Evolutionary conservation across 108 stramenopile species (phyloP).

Genomic region (Mediolabrus comicus): DNA sequence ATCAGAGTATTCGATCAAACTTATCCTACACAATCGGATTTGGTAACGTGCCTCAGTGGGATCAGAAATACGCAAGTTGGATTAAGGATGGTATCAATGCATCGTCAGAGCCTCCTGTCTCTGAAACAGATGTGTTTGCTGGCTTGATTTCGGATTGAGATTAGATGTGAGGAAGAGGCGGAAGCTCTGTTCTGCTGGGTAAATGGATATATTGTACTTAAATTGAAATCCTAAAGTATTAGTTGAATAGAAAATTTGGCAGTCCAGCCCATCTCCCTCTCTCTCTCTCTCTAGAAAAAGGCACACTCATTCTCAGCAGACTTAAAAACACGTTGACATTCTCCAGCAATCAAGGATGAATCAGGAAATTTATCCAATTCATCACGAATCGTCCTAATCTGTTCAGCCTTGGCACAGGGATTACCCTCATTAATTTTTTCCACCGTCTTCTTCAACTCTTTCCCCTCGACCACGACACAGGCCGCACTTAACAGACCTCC

Average conservation of each 20-base stretch:
- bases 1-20: constrained; percentile 17
- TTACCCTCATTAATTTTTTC: constrained; percentile 37
- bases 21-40: neutral
- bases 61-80: constrained; percentile 2
- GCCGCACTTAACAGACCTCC: constrained; percentile 40
- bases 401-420: constrained; percentile 39
- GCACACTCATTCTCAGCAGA: constrained; percentile 15
- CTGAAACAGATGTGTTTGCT: constrained; percentile 15
- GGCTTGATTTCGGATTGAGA: neutral
- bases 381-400: constrained; percentile 15
- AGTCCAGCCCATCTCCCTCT: too few relatives aligned
- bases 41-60: neutral
- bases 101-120: constrained; percentile 3
- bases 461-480: constrained; percentile 29
- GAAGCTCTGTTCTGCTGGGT: too few relatives aligned
- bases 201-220: too few relatives aligned
- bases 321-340: constrained; percentile 32
- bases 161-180: too few relatives aligned
- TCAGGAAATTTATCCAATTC: constrained; percentile 37
- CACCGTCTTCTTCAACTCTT: constrained; percentile 35
- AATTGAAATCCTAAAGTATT: too few relatives aligned
- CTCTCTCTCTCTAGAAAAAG: neutral
- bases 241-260: too few relatives aligned
- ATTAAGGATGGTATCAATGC: constrained; percentile 3
- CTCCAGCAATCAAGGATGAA: constrained; percentile 31